phyloP scores from a whole-genome alignment of 202 grass and related monocot species.

The Dendrocalamus latiflorus region DNA sequence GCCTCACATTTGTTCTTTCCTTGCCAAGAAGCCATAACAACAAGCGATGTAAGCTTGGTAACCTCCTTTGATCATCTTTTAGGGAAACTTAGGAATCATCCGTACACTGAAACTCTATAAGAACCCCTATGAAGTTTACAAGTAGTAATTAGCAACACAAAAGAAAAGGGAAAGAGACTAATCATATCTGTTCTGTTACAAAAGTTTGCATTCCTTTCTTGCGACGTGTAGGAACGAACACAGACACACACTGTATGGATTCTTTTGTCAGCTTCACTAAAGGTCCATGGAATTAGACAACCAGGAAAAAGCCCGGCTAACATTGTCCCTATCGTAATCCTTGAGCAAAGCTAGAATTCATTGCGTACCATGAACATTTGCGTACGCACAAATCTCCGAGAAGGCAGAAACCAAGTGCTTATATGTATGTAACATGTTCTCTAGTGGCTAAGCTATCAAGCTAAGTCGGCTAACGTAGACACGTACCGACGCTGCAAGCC shows the following conservation, averaged over 20 bases:
- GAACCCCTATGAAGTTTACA: neutral
- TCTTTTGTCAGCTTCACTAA: neutral
- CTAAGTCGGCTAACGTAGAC: neutral
- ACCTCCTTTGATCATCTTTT: neutral
- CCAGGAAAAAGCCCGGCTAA: neutral
- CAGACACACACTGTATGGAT: neutral
- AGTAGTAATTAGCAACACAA: neutral
- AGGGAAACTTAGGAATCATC: neutral
- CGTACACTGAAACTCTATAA: neutral
- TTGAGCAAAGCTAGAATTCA: neutral
- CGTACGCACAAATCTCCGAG: neutral
- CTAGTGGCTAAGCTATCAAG: neutral
- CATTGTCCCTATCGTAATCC: neutral
- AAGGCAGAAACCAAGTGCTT: neutral
- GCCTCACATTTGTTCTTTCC: neutral
- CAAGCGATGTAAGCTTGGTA: neutral
- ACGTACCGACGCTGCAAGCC: neutral
- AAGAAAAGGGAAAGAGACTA: neutral
- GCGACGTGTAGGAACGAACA: neutral
- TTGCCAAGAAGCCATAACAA: neutral
- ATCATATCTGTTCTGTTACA: neutral
- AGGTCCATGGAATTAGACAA: neutral
- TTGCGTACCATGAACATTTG: neutral
- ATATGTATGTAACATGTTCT: neutral
- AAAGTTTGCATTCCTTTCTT: constrained; percentile 24